These are phyloP conservation scores for Chalciporus piperatus DNA, from an alignment of 768 basidiomycete genomes.

Conservation along the genomic window DNA sequence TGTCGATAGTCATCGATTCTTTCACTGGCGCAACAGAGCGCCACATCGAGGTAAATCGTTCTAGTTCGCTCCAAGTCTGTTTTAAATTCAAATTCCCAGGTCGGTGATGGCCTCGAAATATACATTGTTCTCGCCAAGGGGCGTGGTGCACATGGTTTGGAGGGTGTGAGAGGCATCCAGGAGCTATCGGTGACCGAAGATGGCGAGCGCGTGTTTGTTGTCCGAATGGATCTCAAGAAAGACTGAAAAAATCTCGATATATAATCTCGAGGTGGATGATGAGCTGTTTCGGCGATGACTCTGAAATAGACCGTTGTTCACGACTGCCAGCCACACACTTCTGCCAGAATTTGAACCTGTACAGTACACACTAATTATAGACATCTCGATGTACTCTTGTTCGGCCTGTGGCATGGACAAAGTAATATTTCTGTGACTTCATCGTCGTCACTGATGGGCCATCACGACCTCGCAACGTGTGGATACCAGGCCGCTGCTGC, in stretches of 20 bases:
- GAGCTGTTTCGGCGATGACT: neutral
- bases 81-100: slow-evolving; percentile 42
- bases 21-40: slow-evolving; percentile 98
- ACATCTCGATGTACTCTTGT: neutral
- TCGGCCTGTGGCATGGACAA: neutral
- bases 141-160: slow-evolving; percentile 57
- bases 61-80: neutral
- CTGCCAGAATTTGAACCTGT: neutral
- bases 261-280: slow-evolving; percentile 4
- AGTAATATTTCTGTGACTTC: neutral
- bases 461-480: too few species aligned
- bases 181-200: slow-evolving; percentile 62
- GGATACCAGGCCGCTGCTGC: too few species aligned
- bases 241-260: slow-evolving; percentile 46
- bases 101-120: slow-evolving; percentile 94
- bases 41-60: slow-evolving; percentile 83
- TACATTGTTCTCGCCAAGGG: slow-evolving; percentile 79
- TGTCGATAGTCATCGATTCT: slow-evolving; percentile 89
- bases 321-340: neutral
- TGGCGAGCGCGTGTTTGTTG: slow-evolving; percentile 73
- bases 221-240: slow-evolving; percentile 79
- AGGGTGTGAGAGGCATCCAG: slow-evolving; percentile 51
- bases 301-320: slow-evolving; percentile 1
- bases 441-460: too few species aligned
- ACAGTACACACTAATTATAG: neutral